Evolutionary conservation across 176 grass and related monocot genomes (phyloP), one percentile per base, ranked within the genome.

Genomic region (Oryza longistaminata): DNA sequence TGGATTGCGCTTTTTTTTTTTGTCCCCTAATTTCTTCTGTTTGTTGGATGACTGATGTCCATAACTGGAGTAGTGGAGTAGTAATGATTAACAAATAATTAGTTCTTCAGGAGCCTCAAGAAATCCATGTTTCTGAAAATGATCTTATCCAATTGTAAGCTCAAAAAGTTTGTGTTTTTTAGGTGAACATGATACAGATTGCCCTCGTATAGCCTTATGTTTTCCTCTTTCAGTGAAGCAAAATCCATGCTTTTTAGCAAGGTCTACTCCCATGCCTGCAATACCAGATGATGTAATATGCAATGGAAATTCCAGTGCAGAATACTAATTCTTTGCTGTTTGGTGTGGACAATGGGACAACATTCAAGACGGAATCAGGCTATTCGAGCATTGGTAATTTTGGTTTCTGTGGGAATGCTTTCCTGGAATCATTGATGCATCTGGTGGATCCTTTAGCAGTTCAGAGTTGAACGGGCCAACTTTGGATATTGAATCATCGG

Each of bases 361-460:
- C 80, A n/a, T 77, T 96, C 72, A 99, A 99, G 90, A 92, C 88
- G 1, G 96, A 99, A 71, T 85, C 96, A 46, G 81, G 88, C 67
- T 99, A 92, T 86, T 90, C 82, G 1, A 90, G 78, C 71, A 95
- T 94, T 84, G 85, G 89, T 86, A 88, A 95, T 88, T 99, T 96
- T 84, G 74, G 78, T 37, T 96, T 96, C 75, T 88, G 90, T 16
- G 91, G 92, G 55, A 90, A 91, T 58, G 73, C 83, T 81, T 96
- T 96, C 86, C 81, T 99, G 71, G 96, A 99, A 86, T 78, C 91
- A 33, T 91, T 68, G 91, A 98, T 89, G 89, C 83, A 19, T 93
- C 96, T 83, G 93, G 72, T 82, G 96, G 96, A 73, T 98, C 96
- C 12, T 99, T 96, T 83, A 92, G 88, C 68, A 92, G 91, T 79